Percentiles rank a stretch among this genome's conserved stretches.
These are phyloP conservation scores for Irineochytrium annulatum DNA, from an alignment of 192 early-diverging fungal genomes.

Conservation along the genomic window DNA sequence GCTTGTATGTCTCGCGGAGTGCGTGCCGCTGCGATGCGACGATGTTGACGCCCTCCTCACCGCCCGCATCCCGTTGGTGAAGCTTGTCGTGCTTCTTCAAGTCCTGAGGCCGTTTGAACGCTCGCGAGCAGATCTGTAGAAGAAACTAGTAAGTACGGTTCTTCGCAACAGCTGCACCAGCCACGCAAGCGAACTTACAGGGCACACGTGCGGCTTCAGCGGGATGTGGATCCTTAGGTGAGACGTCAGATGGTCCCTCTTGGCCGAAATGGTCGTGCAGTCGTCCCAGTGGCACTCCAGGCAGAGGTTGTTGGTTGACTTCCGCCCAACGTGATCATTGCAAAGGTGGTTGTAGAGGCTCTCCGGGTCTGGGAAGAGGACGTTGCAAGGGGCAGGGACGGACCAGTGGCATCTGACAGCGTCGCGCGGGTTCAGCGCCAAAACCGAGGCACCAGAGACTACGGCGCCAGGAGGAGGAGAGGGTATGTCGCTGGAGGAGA, in stretches of 20 bases:
- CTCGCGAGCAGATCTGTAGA: slow-evolving; percentile 64
- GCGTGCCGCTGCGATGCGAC: too few relatives aligned
- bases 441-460: too few relatives aligned
- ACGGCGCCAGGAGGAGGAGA: too few relatives aligned
- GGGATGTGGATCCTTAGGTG: slow-evolving; percentile 91
- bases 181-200: slow-evolving; percentile 28
- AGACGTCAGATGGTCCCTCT: slow-evolving; percentile 97
- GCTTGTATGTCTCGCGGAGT: too few relatives aligned
- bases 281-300: slow-evolving; percentile 85
- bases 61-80: slow-evolving; percentile 44
- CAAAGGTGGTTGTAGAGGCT: slow-evolving; percentile 80
- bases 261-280: slow-evolving; percentile 67
- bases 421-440: background rate
- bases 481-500: too few relatives aligned
- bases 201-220: slow-evolving; percentile 84
- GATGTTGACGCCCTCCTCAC: slow-evolving; percentile 16
- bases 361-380: slow-evolving; percentile 72
- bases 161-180: background rate
- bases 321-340: slow-evolving; percentile 87
- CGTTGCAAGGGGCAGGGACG: slow-evolving; percentile 9
- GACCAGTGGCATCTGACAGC: background rate
- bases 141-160: background rate
- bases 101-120: slow-evolving; percentile 95
- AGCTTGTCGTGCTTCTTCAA: slow-evolving; percentile 90
- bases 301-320: slow-evolving; percentile 80